Evolutionary conservation across 306 rosid species (phyloP).

Genomic region (Lathyrus aphaca): DNA sequence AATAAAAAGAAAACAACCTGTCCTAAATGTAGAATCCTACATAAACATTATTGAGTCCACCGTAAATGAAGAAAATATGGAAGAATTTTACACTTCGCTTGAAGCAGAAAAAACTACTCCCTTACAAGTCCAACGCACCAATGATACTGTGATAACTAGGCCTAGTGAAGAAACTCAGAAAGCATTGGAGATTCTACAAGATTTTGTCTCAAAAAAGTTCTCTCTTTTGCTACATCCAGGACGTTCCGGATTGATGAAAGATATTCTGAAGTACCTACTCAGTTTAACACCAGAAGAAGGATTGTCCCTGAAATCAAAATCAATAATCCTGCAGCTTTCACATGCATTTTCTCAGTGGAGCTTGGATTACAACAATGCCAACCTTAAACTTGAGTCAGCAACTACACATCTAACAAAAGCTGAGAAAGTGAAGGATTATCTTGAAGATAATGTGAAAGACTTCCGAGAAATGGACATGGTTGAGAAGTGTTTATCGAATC

Average conservation of each 20-base stretch:
- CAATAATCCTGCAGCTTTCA: slow-evolving; percentile 18
- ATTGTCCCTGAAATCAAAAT: slow-evolving; percentile 28
- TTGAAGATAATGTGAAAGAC: slow-evolving; percentile 34
- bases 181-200: slow-evolving; percentile 20
- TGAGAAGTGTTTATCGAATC: slow-evolving; percentile 8
- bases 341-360: slow-evolving; percentile 28
- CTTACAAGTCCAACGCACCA: not conserved
- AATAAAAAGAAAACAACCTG: not conserved
- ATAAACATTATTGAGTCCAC: not conserved
- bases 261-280: slow-evolving; percentile 14
- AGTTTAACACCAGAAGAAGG: slow-evolving; percentile 37
- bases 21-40: slow-evolving; percentile 7
- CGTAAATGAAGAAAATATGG: slow-evolving; percentile 31
- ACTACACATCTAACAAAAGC: slow-evolving; percentile 1
- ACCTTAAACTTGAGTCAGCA: slow-evolving; percentile 31
- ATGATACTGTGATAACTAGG: not conserved
- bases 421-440: slow-evolving; percentile 12
- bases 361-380: slow-evolving; percentile 37
- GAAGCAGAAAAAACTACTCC: slow-evolving; percentile 25
- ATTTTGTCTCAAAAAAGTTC: slow-evolving; percentile 18
- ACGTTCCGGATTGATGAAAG: slow-evolving; percentile 23
- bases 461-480: slow-evolving; percentile 21
- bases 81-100: slow-evolving; percentile 37
- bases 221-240: slow-evolving; percentile 35
- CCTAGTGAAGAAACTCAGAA: slow-evolving; percentile 37